A percentile compares a stretch with the other conserved stretches of the same genome.
phyloP scores from a whole-genome alignment of 2,329 filamentous ascomycete species.

The Colletotrichum eleusines region DNA sequence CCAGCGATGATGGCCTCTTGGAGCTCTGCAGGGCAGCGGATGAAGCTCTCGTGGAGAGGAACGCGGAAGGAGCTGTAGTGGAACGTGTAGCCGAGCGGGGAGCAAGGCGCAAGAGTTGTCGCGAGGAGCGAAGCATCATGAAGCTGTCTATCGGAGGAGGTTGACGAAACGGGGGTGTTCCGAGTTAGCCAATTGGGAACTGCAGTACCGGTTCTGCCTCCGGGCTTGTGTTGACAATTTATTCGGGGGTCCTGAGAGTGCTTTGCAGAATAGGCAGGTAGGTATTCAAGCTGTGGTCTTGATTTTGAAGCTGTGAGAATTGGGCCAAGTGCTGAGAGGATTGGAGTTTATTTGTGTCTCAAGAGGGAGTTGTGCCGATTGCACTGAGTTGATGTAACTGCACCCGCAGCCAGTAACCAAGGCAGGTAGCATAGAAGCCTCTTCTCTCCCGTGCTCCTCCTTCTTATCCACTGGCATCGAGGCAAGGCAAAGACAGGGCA shows the following conservation, averaged over 20 bases:
- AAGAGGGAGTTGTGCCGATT: slow-evolving; percentile 6
- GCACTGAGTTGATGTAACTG: slow-evolving; percentile 35
- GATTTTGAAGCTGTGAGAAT: not conserved
- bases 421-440: not conserved
- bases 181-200: not conserved
- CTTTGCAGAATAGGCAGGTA: too few relatives aligned
- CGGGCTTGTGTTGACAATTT: not conserved
- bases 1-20: slow-evolving; percentile 38
- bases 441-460: not conserved
- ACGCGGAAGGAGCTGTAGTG: not conserved
- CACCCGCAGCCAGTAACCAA: not conserved
- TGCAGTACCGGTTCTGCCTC: not conserved
- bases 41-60: slow-evolving; percentile 14
- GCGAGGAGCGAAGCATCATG: slow-evolving; percentile 50
- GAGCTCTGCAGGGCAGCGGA: slow-evolving; percentile 16
- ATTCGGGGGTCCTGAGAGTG: not conserved
- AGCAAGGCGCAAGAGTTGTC: slow-evolving; percentile 44
- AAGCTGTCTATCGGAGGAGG: not conserved
- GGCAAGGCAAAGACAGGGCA: not conserved
- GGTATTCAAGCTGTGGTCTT: not conserved
- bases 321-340: not conserved
- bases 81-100: slow-evolving; percentile 36
- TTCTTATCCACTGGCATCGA: not conserved
- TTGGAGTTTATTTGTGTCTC: slow-evolving; percentile 3
- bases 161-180: not conserved